phyloP scores from a whole-genome alignment of 495 filamentous ascomycete genomes.

The Penicillium lividum region DNA sequence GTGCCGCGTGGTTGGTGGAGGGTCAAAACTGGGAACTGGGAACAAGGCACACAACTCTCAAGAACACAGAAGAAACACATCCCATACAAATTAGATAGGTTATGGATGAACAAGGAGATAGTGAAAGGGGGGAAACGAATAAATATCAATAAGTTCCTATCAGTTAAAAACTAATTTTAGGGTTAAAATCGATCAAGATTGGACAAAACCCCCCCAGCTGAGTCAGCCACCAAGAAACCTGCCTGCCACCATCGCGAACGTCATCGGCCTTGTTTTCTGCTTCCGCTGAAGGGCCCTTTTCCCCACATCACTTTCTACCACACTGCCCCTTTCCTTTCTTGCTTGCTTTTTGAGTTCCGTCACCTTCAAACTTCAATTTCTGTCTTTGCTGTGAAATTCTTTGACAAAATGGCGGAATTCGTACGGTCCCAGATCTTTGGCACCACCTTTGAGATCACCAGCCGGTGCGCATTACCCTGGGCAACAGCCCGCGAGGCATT shows the following conservation, averaged over 20 bases:
- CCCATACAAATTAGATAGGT: not conserved
- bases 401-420: conserved; percentile 84
- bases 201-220: conserved; percentile 5
- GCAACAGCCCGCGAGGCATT: conserved; percentile 6
- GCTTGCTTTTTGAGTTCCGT: conserved; percentile 3
- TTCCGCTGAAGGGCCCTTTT: conserved; percentile 34
- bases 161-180: not conserved
- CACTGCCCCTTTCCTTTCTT: conserved; percentile 10
- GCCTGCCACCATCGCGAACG: conserved; percentile 33
- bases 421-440: conserved; percentile 99
- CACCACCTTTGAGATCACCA: conserved; percentile 99
- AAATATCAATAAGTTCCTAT: not conserved
- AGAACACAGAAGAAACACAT: not conserved
- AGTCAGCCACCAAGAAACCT: conserved; percentile 29
- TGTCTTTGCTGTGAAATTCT: conserved; percentile 6
- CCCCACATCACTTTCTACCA: conserved; percentile 35
- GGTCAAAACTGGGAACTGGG: not conserved
- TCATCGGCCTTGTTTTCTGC: conserved; percentile 42
- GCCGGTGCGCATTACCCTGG: conserved; percentile 63
- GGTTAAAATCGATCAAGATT: not conserved
- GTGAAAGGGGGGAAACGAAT: not conserved
- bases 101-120: not conserved
- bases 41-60: conserved; percentile 2
- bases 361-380: not conserved
- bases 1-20: conserved; percentile 9